Evolutionary conservation across 306 rosid species (phyloP), one percentile per base, ranked within the genome.

Genomic region (Comarum palustre): DNA sequence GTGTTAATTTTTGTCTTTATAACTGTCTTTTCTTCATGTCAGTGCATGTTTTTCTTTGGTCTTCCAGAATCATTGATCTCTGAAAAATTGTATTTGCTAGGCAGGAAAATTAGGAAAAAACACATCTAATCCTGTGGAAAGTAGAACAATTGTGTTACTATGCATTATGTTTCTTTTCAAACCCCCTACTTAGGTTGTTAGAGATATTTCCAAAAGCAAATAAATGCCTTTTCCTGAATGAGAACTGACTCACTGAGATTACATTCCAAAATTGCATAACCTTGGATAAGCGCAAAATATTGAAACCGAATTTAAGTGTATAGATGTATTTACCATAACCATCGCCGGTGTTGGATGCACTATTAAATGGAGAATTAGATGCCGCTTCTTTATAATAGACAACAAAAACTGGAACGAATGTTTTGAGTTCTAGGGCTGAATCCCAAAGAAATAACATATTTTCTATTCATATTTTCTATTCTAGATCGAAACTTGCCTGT

Each of bases 271-370:
- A 68, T 13, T 42, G 24, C 19, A 7, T 66, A 22, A 22, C 38
- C 52, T 43, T 41, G 71, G 71, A 66, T 43, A 24, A 24, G 22
- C 34, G 14, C 71, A 45, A 66, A 66, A 14, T 45, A 14, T 47
- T 6, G 6, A 24, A 43, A 24, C 36, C 5, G 39, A 42, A 14
- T 66, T 25, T 25, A 32, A 24, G 43, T n/a, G 11, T 25, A 48
- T 29, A 47, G 60, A 20, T 29, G 5, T n/a, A 48, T 9, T 48
- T 68, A 29, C 73, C 73, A 45, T 68, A 29, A 17, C 2, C 55
- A 47, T 24, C 11, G 4, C 17, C 4, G 2, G 73, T 68, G 24
- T 2, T 19, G 12, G 45, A 17, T 47, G 38, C 5, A 31, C 45
- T 68, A 48, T 48, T 68, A 68, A 67, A 16, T 68, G 15, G 42